Evolutionary conservation across 345 rosid species (phyloP), one percentile per base, ranked within the genome.

Genomic region (Toxicodendron radicans): DNA sequence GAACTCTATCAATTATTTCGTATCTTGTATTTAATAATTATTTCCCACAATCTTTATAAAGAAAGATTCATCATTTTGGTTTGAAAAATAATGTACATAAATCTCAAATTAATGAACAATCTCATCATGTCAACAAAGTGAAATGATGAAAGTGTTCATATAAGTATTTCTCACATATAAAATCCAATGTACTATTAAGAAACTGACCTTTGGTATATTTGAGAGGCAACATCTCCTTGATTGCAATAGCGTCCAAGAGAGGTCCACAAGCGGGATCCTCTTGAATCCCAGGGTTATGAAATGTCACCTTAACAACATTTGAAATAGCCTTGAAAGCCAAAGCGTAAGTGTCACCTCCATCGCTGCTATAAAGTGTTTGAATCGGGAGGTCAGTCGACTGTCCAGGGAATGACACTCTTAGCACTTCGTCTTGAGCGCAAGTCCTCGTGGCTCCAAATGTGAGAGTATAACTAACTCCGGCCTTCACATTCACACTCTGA

Each of bases 231-330:
- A 94, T 72, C 75, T 89, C 91, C 73, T 94, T 94, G 79, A 94
- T 92, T 21, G 98, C 97, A 68, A 92, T 78, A 49, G 93, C 88
- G 21, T 92, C 98, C 79, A 94, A 49, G 8, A 94, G 81, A 1
- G 98, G 97, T 0, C 98, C 98, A 73, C 97, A 92, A 45, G 95
- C 1, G 63, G 91, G 88, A 41, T 88, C 92, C 61, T 94, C 98
- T 79, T 94, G 98, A 63, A 94, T 46, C 8, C 98, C 97, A 27
- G 90, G 90, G 48, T 94, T 94, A 68, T 92, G 89, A 76, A 94
- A 92, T 10, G 85, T 87, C 74, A 94, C 67, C 85, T 72, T 89
- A 12, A 83, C 87, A 73, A 79, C 73, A 21, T 77, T 71, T 24
- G 95, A 70, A 3, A 32, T 53, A 6, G 96, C 95, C 62, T 48